Percentiles rank a stretch among this genome's conserved stretches.
These are phyloP conservation scores for Exobasidium rhododendri DNA, from an alignment of 1,284 basidiomycete genomes.

Conservation along the genomic window DNA sequence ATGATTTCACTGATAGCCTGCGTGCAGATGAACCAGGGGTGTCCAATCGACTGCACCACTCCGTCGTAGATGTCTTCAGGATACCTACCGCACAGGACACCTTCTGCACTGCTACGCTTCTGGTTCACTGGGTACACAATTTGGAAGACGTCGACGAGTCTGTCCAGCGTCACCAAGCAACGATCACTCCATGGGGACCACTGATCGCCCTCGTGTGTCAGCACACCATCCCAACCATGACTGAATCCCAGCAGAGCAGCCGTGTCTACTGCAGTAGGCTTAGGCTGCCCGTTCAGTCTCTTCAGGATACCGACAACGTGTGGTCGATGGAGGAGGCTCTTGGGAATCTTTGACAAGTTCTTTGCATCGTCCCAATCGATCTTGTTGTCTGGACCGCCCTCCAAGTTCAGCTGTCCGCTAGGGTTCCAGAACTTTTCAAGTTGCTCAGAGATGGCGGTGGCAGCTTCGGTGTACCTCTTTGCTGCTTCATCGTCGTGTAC, in stretches of 20 bases:
- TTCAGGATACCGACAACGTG: conserved; percentile 26
- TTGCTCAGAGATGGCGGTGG: conserved; percentile 16
- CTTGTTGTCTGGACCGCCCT: conserved; percentile 18
- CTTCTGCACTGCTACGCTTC: conserved; percentile 8
- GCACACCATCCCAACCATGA: conserved; percentile 17
- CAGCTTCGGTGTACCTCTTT: conserved; percentile 8
- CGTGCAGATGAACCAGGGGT: conserved; percentile 31
- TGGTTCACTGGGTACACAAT: conserved; percentile 25
- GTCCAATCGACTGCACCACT: conserved; percentile 21
- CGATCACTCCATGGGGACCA: conserved; percentile 27
- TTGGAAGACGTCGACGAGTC: conserved; percentile 21
- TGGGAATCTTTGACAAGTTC: conserved; percentile 12
- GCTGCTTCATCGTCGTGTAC: conserved; percentile 13
- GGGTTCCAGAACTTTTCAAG: conserved; percentile 29
- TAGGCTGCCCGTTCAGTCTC: conserved; percentile 22
- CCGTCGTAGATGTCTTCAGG: conserved; percentile 32
- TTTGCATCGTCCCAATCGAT: conserved; percentile 21
- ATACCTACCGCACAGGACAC: conserved; percentile 25
- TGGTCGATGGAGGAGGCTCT: conserved; percentile 18
- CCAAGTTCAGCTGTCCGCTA: conserved; percentile 15
- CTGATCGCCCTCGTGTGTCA: conserved; percentile 13
- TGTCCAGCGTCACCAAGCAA: conserved; percentile 22
- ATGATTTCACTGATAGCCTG: conserved; percentile 23
- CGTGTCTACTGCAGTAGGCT: conserved; percentile 24
- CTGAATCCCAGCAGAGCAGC: conserved; percentile 23